Conservation (phyloP, 306 rosid genomes). For the Malus sieversii region DNA sequence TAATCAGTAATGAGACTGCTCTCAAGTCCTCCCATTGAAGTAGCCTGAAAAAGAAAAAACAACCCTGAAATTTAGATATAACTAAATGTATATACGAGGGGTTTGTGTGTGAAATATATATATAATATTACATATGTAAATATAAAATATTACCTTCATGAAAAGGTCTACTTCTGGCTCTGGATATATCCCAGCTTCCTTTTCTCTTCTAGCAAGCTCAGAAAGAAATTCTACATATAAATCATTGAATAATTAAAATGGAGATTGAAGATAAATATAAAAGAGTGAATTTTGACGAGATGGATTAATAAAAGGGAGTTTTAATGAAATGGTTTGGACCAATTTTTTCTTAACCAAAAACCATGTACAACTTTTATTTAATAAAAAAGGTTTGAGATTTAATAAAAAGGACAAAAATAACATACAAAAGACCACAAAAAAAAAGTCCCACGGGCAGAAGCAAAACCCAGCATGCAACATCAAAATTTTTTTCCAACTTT, state of each 20-base stretch:
- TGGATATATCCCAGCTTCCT: constrained; percentile 65
- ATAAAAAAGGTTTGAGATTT: too few relatives aligned
- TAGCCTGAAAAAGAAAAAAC: constrained; percentile 48
- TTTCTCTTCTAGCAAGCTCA: constrained; percentile 79
- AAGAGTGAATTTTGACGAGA: neutral
- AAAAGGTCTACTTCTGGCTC: constrained; percentile 93
- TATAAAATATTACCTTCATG: constrained; percentile 89
- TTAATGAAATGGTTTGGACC: too few relatives aligned
- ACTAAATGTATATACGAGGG: too few relatives aligned
- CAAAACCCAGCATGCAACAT: too few relatives aligned
- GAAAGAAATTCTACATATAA: constrained; percentile 48
- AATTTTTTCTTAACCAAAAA: too few relatives aligned
- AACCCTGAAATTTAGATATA: neutral
- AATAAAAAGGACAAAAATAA: too few relatives aligned
- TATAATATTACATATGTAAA: too few relatives aligned
- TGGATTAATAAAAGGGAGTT: neutral
- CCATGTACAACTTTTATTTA: too few relatives aligned
- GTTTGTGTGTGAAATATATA: neutral
- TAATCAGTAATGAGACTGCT: constrained; percentile 78
- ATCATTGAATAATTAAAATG: neutral
- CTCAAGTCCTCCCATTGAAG: constrained; percentile 80
- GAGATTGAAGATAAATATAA: neutral
- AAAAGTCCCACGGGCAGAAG: too few relatives aligned
- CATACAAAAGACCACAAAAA: too few relatives aligned
- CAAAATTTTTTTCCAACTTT: too few relatives aligned